These are phyloP conservation scores for Macrophomina pseudophaseolina DNA, from an alignment of 2,329 filamentous ascomycete genomes.

Conservation along the genomic window DNA sequence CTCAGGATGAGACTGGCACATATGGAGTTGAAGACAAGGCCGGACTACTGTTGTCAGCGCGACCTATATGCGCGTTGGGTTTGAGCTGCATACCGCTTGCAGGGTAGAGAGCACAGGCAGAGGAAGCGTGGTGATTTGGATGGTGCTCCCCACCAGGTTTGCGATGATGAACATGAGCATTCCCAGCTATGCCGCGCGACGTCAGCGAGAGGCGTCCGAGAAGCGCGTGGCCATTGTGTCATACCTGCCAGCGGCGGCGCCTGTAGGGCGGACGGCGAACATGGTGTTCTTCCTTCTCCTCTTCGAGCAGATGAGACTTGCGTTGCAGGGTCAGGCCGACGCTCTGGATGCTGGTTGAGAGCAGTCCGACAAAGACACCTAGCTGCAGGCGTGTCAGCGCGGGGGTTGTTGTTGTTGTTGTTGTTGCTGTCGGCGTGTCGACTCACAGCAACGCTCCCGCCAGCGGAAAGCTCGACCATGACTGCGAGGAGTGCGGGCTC, in stretches of 20 bases:
- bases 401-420: neutral
- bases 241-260: constrained; percentile 87
- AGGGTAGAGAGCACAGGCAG: constrained; percentile 93
- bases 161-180: constrained; percentile 97
- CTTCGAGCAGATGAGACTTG: constrained; percentile 97
- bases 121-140: constrained; percentile 95
- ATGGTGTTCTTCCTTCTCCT: constrained; percentile 83
- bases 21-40: constrained; percentile 97
- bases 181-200: constrained; percentile 60
- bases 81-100: constrained; percentile 66
- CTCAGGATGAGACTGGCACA: constrained; percentile 91
- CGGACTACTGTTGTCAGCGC: constrained; percentile 60
- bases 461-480: constrained; percentile 49
- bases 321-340: constrained; percentile 93
- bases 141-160: constrained; percentile 91
- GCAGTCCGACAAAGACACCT: constrained; percentile 87
- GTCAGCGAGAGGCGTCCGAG: constrained; percentile 29
- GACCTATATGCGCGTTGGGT: too few relatives aligned
- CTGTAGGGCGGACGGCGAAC: constrained; percentile 84
- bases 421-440: neutral
- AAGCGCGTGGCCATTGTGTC: neutral
- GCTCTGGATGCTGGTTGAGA: constrained; percentile 94
- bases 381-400: constrained; percentile 59
- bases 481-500: constrained; percentile 19
- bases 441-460: constrained; percentile 50